Conservation (phyloP, 1,284 basidiomycete genomes). For the Ganoderma lingzhi region DNA sequence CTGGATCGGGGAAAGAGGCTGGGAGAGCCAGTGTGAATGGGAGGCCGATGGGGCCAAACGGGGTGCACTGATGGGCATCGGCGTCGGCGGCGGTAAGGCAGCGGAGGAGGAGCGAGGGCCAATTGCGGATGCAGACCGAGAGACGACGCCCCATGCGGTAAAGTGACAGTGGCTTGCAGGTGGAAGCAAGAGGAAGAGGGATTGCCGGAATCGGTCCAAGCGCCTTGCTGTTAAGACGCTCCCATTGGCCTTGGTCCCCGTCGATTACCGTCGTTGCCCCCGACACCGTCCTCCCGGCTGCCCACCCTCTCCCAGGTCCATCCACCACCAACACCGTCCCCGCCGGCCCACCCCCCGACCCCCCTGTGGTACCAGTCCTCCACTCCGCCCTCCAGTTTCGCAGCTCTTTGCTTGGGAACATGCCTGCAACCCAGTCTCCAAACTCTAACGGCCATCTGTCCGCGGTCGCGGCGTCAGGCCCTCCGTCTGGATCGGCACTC, state of each 20-base stretch:
- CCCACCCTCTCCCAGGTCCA: constrained; percentile 2
- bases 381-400: background rate
- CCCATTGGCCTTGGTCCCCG: constrained; percentile 24
- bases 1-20: background rate
- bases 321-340: constrained; percentile 3
- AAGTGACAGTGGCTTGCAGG: constrained; percentile 31
- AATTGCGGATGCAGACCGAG: constrained; percentile 5
- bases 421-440: constrained; percentile 29
- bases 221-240: constrained; percentile 30
- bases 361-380: background rate
- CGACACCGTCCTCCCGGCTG: constrained; percentile 21
- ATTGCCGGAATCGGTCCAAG: constrained; percentile 18
- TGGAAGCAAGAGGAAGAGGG: constrained; percentile 18
- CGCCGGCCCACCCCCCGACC: constrained; percentile 1
- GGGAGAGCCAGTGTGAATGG: background rate
- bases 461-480: constrained; percentile 21
- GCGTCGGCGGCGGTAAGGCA: constrained; percentile 24
- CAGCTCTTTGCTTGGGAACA: constrained; percentile 9
- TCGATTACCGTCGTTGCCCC: constrained; percentile 25
- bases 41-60: constrained; percentile 2
- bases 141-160: constrained; percentile 20
- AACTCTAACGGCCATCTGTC: constrained; percentile 32
- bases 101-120: constrained; percentile 10
- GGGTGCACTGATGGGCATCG: background rate
- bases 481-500: constrained; percentile 24